Base-by-base conservation (phyloP, 2,329 filamentous ascomycete genomes). In the Fusarium zealandicum region DNA sequence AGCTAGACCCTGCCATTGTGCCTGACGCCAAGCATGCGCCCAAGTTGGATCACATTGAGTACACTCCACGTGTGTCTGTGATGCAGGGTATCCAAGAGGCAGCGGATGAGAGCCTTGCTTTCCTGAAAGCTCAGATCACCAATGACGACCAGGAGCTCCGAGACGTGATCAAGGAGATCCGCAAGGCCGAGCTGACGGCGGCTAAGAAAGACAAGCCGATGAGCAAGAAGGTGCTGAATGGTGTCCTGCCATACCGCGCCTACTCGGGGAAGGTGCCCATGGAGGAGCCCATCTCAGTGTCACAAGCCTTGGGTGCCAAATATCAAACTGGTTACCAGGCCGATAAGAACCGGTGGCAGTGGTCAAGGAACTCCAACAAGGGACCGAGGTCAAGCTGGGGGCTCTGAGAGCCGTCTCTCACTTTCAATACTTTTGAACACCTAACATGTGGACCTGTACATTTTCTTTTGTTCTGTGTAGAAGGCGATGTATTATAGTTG, bases 61-160 rank as follows among this genome's bases (percentile, higher is more conserved):
- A 97, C 72, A 84, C 73, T 0, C 84, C 87, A 0, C 87, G 93
- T 14, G 78, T 81, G 12, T 88, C 93, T 0, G 89, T 98, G 48
- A 96, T 98, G 92, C 82, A 90, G 48, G 73, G 81, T 1, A 79
- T 96, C 2, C 79, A 83, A 37, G 80, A 81, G 7, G 68, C 70
- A 1, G 73, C 75, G 18, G 64, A 72, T 32, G 65, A 76, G 25
- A 80, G 84, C 27, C 67, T 86, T 4, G 75, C 80, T 8, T 95
- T 95, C 69, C 82, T 98, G 43, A 88, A 84, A 66, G 93, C 95
- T 0, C 95, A 99, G 73, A 95, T 97, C 64, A 85, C 86, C 6
- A 83, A 80, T 28, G 80, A 86, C 47, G 90, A 96, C 35, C 76
- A 83, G 22, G 93, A 97, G 69, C 77, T 98, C 2, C 81, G 81